A percentile compares a stretch with the other conserved stretches of the same genome.
Conservation (phyloP, 768 basidiomycete genomes). For the Tulasnella sp. region DNA sequence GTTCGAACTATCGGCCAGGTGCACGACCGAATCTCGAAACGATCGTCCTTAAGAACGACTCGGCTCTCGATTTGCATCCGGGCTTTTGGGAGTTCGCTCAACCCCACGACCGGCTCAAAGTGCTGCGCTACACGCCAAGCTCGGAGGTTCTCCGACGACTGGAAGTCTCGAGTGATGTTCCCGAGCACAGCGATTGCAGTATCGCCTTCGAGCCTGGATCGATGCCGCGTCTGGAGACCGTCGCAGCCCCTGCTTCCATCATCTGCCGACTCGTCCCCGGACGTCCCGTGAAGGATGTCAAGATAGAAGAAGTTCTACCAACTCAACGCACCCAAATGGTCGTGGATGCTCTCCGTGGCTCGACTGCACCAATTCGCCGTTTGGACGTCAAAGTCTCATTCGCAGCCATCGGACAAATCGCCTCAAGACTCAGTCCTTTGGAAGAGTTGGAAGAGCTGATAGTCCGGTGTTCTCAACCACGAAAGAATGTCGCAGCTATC, state of each 20-base stretch:
- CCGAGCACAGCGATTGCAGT: background rate
- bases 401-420: background rate
- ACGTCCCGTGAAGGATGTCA: background rate
- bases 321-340: background rate
- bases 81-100: background rate
- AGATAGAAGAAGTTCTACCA: background rate
- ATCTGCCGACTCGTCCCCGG: background rate
- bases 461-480: background rate
- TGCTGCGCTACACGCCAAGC: background rate
- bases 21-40: background rate
- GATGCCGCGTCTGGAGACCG: background rate
- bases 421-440: background rate
- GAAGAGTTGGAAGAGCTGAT: background rate
- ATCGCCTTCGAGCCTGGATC: background rate
- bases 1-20: background rate
- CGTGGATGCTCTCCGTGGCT: background rate
- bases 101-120: background rate
- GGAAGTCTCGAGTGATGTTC: background rate
- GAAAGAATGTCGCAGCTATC: too few relatives aligned
- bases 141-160: background rate
- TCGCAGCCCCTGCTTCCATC: background rate
- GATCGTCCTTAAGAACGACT: background rate
- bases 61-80: background rate
- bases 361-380: background rate
- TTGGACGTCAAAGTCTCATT: background rate